A percentile compares a stretch with the other conserved stretches of the same genome.
Conservation (phyloP, 179 eudicot species). For the Silene vulgaris region DNA sequence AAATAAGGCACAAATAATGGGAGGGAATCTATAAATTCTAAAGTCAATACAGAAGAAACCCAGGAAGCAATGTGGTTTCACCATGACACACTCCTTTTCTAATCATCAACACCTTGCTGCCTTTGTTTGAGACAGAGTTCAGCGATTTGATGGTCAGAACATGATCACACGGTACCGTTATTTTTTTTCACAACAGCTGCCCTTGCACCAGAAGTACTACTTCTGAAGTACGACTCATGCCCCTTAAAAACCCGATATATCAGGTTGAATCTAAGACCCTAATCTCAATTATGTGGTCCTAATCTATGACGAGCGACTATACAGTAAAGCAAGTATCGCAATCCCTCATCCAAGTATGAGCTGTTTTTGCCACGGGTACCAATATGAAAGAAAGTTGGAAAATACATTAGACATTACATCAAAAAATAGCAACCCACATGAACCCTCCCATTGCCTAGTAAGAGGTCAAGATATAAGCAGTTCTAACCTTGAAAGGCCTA, state of each 20-base stretch:
- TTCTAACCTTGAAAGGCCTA: not conserved
- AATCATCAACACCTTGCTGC: not conserved
- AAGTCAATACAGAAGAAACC: not conserved
- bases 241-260: not conserved
- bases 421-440: not conserved
- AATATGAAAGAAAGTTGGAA: not conserved
- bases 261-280: too few relatives aligned
- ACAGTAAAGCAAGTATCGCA: too few relatives aligned
- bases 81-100: not conserved
- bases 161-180: not conserved
- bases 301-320: too few relatives aligned
- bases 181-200: not conserved
- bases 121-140: not conserved
- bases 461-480: not conserved
- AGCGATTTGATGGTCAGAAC: not conserved
- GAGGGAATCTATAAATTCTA: not conserved
- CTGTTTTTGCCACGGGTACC: too few relatives aligned
- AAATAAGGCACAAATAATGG: not conserved
- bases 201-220: conserved; percentile 1
- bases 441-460: not conserved
- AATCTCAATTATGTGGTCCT: too few relatives aligned
- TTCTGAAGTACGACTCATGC: too few relatives aligned
- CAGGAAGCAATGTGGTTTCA: not conserved
- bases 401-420: not conserved
- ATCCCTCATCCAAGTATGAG: too few relatives aligned